Evolutionary conservation across 768 basidiomycete genomes (phyloP).

Genomic region (Tricholoma sp.): DNA sequence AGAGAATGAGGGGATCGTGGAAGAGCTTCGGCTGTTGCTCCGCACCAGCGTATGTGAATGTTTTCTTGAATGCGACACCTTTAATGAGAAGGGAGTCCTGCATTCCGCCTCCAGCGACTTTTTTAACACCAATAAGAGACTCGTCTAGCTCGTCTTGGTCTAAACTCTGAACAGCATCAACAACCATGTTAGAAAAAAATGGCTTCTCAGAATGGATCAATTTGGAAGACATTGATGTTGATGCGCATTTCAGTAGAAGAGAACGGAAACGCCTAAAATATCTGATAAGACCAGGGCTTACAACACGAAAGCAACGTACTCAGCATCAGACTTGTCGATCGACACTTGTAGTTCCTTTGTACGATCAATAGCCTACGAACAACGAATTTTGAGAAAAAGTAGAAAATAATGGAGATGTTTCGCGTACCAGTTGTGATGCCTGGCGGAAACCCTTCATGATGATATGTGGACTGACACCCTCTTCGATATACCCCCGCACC

Average conservation of each 20-base stretch:
- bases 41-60: slow-evolving; percentile 97
- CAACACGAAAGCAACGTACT: slow-evolving; percentile 46
- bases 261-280: slow-evolving; percentile 78
- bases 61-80: slow-evolving; percentile 99
- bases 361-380: slow-evolving; percentile 66
- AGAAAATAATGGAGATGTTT: slow-evolving; percentile 6
- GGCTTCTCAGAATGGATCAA: slow-evolving; percentile 98
- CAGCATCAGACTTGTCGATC: slow-evolving; percentile 85
- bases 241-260: slow-evolving; percentile 91
- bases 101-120: slow-evolving; percentile 96
- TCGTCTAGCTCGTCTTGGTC: slow-evolving; percentile 95
- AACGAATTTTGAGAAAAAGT: slow-evolving; percentile 5
- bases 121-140: slow-evolving; percentile 94
- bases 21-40: slow-evolving; percentile 98
- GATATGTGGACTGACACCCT: slow-evolving; percentile 94
- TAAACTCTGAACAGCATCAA: slow-evolving; percentile 89
- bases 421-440: slow-evolving; percentile 76
- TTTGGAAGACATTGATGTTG: slow-evolving; percentile 99
- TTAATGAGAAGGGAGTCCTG: slow-evolving; percentile 87
- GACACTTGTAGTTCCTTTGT: slow-evolving; percentile 88
- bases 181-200: slow-evolving; percentile 98
- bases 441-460: slow-evolving; percentile 96
- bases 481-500: slow-evolving; percentile 86
- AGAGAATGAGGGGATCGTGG: slow-evolving; percentile 81
- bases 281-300: slow-evolving; percentile 13